A percentile compares a stretch with the other conserved stretches of the same genome.
These are phyloP conservation scores for Kazachstania sp. DNA, from an alignment of 1,139 yeast genomes.

Conservation along the genomic window DNA sequence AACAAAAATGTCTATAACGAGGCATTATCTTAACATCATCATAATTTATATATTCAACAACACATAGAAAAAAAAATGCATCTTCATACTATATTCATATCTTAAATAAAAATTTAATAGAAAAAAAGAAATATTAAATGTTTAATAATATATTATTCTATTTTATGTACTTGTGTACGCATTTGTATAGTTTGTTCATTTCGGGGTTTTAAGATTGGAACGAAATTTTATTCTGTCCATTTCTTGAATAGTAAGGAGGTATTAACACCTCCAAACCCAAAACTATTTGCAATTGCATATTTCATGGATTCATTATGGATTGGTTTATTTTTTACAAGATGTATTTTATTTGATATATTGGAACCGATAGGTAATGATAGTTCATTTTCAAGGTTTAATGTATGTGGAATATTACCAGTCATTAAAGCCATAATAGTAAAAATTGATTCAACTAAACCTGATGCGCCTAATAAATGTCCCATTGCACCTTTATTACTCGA, in stretches of 20 bases:
- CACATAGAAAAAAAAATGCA: too few relatives aligned
- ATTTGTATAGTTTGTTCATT: background rate
- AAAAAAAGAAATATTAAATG: too few relatives aligned
- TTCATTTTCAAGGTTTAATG: slow-evolving; percentile 53
- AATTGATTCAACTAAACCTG: slow-evolving; percentile 88
- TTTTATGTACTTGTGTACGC: too few relatives aligned
- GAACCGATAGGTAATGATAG: slow-evolving; percentile 15
- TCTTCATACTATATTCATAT: too few relatives aligned
- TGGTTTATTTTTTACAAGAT: slow-evolving; percentile 43
- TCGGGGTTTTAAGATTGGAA: background rate
- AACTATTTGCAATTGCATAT: slow-evolving; percentile 75
- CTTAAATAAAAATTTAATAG: too few relatives aligned
- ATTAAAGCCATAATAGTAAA: slow-evolving; percentile 64
- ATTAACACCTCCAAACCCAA: slow-evolving; percentile 97
- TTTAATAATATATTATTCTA: too few relatives aligned
- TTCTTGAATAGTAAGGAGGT: slow-evolving; percentile 52
- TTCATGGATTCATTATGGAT: slow-evolving; percentile 40
- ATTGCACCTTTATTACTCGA: slow-evolving; percentile 87
- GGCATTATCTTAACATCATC: background rate
- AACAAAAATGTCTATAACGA: background rate
- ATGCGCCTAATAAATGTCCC: slow-evolving; percentile 93
- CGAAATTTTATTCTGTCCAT: slow-evolving; percentile 1
- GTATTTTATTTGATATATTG: background rate
- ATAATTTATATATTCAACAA: background rate
- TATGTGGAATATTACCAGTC: slow-evolving; percentile 62